These are phyloP conservation scores for Bruguiera sexangula DNA, from an alignment of 345 rosid genomes.

Conservation along the genomic window DNA sequence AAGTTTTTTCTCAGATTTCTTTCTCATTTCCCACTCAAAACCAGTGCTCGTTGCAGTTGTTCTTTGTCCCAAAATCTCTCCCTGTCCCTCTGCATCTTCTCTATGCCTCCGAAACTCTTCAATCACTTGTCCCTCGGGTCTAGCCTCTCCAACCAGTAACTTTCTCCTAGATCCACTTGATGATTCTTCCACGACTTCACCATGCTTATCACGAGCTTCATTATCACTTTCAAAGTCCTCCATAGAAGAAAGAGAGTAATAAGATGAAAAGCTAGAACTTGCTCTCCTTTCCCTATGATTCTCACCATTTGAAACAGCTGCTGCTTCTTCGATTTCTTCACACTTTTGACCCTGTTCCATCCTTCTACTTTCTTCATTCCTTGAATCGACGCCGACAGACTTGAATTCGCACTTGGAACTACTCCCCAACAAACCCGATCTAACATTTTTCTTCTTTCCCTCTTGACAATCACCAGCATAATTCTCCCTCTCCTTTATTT, in stretches of 20 bases:
- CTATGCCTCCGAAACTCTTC: slow-evolving; percentile 20
- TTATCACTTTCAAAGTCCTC: slow-evolving; percentile 56
- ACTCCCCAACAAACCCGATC: slow-evolving; percentile 29
- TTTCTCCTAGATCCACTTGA: slow-evolving; percentile 25
- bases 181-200: slow-evolving; percentile 27
- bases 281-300: slow-evolving; percentile 36
- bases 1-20: slow-evolving; percentile 67
- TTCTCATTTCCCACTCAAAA: slow-evolving; percentile 57
- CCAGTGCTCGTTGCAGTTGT: slow-evolving; percentile 20
- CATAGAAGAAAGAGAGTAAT: slow-evolving; percentile 64
- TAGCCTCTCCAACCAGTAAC: slow-evolving; percentile 18
- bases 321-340: slow-evolving; percentile 22
- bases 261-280: slow-evolving; percentile 68
- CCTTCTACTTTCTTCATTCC: slow-evolving; percentile 26
- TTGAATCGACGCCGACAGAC: slow-evolving; percentile 21
- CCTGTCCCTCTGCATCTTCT: slow-evolving; percentile 12
- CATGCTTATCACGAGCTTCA: slow-evolving; percentile 43
- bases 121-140: slow-evolving; percentile 21
- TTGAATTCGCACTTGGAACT: slow-evolving; percentile 28
- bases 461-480: slow-evolving; percentile 29
- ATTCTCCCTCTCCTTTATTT: slow-evolving; percentile 36
- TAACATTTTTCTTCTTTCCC: slow-evolving; percentile 33
- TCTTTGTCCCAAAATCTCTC: slow-evolving; percentile 25
- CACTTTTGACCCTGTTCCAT: slow-evolving; percentile 26
- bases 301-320: slow-evolving; percentile 23